Conservation (phyloP, 768 basidiomycete genomes). For the Crucibulum laeve region DNA sequence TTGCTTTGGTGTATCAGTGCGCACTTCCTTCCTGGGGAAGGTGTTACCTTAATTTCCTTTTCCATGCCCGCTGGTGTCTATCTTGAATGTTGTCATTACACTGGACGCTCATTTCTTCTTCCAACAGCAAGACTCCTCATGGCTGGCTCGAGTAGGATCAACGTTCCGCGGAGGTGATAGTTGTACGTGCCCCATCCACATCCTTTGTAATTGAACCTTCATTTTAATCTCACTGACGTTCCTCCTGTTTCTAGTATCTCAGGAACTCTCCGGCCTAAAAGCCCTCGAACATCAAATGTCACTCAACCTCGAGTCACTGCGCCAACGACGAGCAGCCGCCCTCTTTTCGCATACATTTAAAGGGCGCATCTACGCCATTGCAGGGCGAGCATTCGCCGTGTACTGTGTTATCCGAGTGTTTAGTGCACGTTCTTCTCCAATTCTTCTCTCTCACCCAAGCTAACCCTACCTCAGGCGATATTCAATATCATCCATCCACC, state of each 20-base stretch:
- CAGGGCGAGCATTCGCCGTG: constrained; percentile 53
- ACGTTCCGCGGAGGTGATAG: constrained; percentile 45
- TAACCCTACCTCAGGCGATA: constrained; percentile 32
- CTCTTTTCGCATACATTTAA: constrained; percentile 49
- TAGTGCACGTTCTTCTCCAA: constrained; percentile 39
- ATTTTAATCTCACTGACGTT: background rate
- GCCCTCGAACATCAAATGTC: constrained; percentile 68
- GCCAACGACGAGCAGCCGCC: constrained; percentile 41
- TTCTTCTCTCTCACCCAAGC: background rate
- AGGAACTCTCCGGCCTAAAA: constrained; percentile 62
- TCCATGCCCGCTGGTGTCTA: too few relatives aligned
- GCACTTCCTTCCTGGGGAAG: too few relatives aligned
- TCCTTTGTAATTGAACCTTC: constrained; percentile 2
- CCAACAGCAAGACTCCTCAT: constrained; percentile 24
- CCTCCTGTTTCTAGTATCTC: constrained; percentile 26
- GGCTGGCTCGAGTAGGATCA: constrained; percentile 48
- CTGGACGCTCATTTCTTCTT: background rate
- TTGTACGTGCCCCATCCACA: constrained; percentile 18
- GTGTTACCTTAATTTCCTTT: too few relatives aligned
- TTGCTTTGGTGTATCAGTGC: too few relatives aligned
- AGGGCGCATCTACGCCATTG: constrained; percentile 44
- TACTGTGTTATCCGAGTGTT: constrained; percentile 65
- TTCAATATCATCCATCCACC: constrained; percentile 45
- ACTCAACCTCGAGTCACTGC: constrained; percentile 47
- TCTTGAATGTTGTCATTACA: background rate